Percentiles rank a stretch among this genome's conserved stretches.
These are phyloP conservation scores for Podila horticola DNA, from an alignment of 192 early-diverging fungal genomes.

Conservation along the genomic window DNA sequence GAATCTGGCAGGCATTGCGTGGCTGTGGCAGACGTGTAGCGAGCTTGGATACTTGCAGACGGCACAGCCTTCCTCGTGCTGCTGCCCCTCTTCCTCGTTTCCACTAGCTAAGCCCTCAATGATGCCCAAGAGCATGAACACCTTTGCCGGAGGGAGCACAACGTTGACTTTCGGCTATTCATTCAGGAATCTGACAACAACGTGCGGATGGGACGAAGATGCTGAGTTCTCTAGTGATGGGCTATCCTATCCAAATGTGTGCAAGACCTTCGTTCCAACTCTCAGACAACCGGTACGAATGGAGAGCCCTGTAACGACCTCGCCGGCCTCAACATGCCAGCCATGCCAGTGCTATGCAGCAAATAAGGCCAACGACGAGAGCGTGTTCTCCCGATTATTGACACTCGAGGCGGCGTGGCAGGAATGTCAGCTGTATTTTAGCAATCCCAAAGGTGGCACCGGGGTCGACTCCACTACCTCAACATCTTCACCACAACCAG, in stretches of 20 bases:
- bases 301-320: neutral
- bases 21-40: conserved; percentile 77
- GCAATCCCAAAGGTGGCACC: neutral
- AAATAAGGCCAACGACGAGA: neutral
- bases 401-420: conserved; percentile 40
- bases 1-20: conserved; percentile 37
- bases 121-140: neutral
- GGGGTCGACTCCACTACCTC: neutral
- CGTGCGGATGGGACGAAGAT: too few species aligned
- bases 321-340: neutral
- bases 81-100: conserved; percentile 54
- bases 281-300: too few species aligned
- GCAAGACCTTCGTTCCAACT: too few species aligned
- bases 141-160: too few species aligned
- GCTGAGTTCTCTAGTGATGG: too few species aligned
- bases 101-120: conserved; percentile 16
- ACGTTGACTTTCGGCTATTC: too few species aligned
- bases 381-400: conserved; percentile 34
- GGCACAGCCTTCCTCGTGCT: conserved; percentile 25
- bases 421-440: conserved; percentile 51
- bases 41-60: conserved; percentile 75
- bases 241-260: too few species aligned
- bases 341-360: conserved; percentile 14
- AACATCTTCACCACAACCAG: neutral
- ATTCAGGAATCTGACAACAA: too few species aligned